These are phyloP conservation scores for Epichloe elymi DNA, from an alignment of 2,329 filamentous ascomycete genomes.

Conservation along the genomic window DNA sequence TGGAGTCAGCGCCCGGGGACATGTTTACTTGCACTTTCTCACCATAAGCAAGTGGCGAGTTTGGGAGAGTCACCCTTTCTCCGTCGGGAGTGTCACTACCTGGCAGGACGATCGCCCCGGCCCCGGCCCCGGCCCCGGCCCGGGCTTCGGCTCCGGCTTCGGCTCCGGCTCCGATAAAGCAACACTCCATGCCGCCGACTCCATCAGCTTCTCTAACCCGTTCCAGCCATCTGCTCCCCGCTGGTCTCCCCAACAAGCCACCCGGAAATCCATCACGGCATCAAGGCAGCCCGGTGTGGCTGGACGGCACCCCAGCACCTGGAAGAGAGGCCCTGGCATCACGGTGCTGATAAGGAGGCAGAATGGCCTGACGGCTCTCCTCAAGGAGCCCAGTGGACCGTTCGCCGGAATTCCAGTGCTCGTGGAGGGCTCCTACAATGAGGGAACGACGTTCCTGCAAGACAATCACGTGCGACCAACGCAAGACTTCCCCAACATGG, in stretches of 20 bases:
- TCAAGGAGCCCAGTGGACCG: background rate
- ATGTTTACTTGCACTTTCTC: slow-evolving; percentile 21
- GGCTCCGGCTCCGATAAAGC: background rate
- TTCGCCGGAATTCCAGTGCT: background rate
- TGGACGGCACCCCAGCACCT: background rate
- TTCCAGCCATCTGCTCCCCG: background rate
- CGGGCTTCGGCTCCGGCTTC: no score
- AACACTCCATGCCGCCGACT: background rate
- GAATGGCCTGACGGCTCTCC: background rate
- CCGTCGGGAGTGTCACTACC: background rate
- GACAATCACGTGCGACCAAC: background rate
- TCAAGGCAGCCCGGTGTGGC: background rate
- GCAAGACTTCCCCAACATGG: background rate
- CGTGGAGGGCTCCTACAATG: background rate
- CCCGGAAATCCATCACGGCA: background rate
- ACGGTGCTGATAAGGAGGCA: background rate
- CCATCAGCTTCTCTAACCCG: background rate
- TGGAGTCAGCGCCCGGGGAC: slow-evolving; percentile 11
- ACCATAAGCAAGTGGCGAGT: slow-evolving; percentile 17
- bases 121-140: no score
- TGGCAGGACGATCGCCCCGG: background rate
- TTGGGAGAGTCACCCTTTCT: slow-evolving; percentile 25
- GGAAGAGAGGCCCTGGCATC: background rate
- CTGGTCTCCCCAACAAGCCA: background rate
- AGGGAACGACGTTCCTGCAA: background rate